phyloP scores from a whole-genome alignment of 495 filamentous ascomycete species.

The Venustampulla echinocandica region DNA sequence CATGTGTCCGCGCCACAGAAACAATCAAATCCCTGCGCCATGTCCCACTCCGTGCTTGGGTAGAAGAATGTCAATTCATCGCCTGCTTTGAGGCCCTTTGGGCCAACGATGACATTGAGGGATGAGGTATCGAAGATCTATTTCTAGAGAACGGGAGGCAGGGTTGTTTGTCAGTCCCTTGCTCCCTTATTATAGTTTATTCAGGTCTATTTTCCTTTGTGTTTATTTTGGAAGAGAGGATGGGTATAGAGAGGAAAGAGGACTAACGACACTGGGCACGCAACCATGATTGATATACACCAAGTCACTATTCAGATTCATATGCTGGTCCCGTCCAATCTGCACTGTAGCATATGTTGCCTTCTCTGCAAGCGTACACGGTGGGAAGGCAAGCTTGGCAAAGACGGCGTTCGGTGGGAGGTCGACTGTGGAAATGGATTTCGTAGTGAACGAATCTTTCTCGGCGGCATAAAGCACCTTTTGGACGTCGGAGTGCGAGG shows the following conservation, averaged over 20 bases:
- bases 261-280: conserved; percentile 50
- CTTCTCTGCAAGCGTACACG: conserved; percentile 41
- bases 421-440: conserved; percentile 50
- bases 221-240: not conserved
- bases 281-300: conserved; percentile 73
- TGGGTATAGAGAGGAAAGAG: not conserved
- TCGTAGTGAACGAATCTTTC: conserved; percentile 43
- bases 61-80: conserved; percentile 74
- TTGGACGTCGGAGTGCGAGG: conserved; percentile 43
- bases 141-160: no score
- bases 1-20: conserved; percentile 46
- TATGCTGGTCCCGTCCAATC: conserved; percentile 48
- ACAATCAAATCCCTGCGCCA: conserved; percentile 67
- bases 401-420: conserved; percentile 56
- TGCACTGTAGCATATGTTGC: conserved; percentile 67
- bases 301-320: conserved; percentile 67
- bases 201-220: not conserved
- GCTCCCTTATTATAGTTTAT: not conserved
- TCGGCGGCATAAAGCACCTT: conserved; percentile 32
- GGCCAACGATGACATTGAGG: conserved; percentile 53
- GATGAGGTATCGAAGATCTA: conserved; percentile 58
- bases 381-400: conserved; percentile 41
- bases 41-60: conserved; percentile 66
- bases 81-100: conserved; percentile 45
- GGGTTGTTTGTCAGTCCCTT: no score